Conservation (phyloP, 495 filamentous ascomycete species). For the Annulohypoxylon stygium region DNA sequence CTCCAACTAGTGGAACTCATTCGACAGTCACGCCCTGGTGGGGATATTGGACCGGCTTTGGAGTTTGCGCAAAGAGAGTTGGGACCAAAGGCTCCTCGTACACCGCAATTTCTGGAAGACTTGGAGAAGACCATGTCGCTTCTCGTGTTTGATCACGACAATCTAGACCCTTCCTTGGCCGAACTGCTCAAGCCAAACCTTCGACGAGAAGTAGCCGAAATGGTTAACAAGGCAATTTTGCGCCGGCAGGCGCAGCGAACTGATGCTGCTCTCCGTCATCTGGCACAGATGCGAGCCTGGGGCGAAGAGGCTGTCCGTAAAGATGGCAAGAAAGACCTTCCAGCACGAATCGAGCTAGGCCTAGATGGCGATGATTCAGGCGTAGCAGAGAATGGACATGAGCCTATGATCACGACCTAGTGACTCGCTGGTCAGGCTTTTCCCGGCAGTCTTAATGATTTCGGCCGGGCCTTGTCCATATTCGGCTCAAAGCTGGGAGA, state of each 20-base stretch:
- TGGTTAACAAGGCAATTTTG: slow-evolving; percentile 90
- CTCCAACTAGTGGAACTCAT: slow-evolving; percentile 96
- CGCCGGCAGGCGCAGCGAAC: slow-evolving; percentile 74
- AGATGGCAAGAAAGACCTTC: slow-evolving; percentile 79
- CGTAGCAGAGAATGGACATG: slow-evolving; percentile 61
- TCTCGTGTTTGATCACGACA: slow-evolving; percentile 81
- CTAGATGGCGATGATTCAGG: slow-evolving; percentile 66
- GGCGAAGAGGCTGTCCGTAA: slow-evolving; percentile 79
- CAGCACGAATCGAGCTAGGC: slow-evolving; percentile 77
- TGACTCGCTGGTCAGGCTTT: slow-evolving; percentile 1
- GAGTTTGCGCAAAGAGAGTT: slow-evolving; percentile 89
- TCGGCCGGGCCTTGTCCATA: not conserved
- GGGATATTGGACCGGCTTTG: slow-evolving; percentile 84
- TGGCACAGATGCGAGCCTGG: slow-evolving; percentile 87
- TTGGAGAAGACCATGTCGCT: slow-evolving; percentile 94
- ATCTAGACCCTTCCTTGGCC: slow-evolving; percentile 79
- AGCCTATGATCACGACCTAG: slow-evolving; percentile 71
- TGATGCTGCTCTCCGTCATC: slow-evolving; percentile 82
- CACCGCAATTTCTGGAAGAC: slow-evolving; percentile 84
- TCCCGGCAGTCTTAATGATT: slow-evolving; percentile 10
- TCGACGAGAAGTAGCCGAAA: slow-evolving; percentile 81
- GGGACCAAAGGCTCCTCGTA: slow-evolving; percentile 86
- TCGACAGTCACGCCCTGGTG: slow-evolving; percentile 67
- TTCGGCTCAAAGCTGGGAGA: not conserved
- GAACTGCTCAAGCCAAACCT: slow-evolving; percentile 83